Base-by-base conservation (phyloP, 805 yeast species). In the Kodamaea sagamina region DNA sequence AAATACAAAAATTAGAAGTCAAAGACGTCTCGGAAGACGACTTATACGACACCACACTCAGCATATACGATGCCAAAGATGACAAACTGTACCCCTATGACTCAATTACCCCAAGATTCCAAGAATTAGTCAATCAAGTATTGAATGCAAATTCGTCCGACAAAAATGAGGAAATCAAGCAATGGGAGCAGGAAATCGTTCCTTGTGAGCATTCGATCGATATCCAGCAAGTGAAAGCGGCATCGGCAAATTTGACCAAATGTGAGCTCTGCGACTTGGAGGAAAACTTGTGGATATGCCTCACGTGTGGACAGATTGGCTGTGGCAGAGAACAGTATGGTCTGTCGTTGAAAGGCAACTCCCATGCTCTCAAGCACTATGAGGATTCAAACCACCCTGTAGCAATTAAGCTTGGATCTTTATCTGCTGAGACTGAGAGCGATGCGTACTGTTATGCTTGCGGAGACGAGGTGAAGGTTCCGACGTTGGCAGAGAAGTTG, bases 301-400 rank as follows among this genome's bases (percentile, higher is more conserved):
- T 93, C 36, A 77, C 78, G 38, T 93, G 99, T 74, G 99, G 99
- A 1, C 67, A 77, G n/a, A 54, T 89, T 8, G 97, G 97, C 4
- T 93, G 99, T 67, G 99, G 99, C 4, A 72, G 99, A 50, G 82
- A 82, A 24, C 99, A 93, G 63, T 88, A 86, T 58, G 99, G 98
- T 26, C 92, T 95, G 17, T 79, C 86, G 9, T 47, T 69, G 26
- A 84, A 89, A n/a, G 99, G 99, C 4, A 81, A 92, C 58, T 82
- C 96, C 0, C 99, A 93, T 62, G 98, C 96, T 0, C 67, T 92
- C 46, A 59, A 63, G 0, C 99, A 93, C 63, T 83, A 61, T 56
- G 78, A 83, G 28, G 40, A 57, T 9, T 51, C 78, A 0, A 72
- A 70, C 0, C 99, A 93, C 63, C 79, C 88, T 2, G 79, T 90